phyloP scores from a whole-genome alignment of 2,329 filamentous ascomycete genomes.

The Calonectria crousiana region DNA sequence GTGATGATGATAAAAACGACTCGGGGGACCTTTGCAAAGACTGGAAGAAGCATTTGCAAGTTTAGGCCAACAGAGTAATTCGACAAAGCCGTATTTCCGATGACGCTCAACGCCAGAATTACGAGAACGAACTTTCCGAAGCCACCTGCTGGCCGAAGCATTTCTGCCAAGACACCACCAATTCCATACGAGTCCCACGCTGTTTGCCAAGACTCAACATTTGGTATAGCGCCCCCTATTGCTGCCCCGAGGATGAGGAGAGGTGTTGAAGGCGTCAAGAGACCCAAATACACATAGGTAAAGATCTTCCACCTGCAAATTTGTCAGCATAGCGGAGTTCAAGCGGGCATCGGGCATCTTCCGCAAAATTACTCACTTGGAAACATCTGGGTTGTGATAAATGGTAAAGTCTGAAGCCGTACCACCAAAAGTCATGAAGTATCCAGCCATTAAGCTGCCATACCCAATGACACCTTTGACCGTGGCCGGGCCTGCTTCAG shows the following conservation, averaged over 20 bases:
- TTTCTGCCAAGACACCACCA: conserved; percentile 48
- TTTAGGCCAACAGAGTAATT: conserved; percentile 55
- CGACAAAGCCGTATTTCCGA: conserved; percentile 54
- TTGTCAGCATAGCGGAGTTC: conserved; percentile 47
- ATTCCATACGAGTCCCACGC: conserved; percentile 46
- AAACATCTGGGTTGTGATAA: conserved; percentile 55
- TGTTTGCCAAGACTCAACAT: conserved; percentile 45
- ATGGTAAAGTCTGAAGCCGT: conserved; percentile 69
- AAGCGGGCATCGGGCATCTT: conserved; percentile 36
- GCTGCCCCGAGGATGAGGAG: conserved; percentile 55
- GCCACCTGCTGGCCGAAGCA: conserved; percentile 46
- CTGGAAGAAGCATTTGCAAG: conserved; percentile 57
- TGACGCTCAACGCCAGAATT: conserved; percentile 47
- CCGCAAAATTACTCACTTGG: conserved; percentile 32
- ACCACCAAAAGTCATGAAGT: conserved; percentile 67
- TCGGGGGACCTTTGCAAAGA: conserved; percentile 55
- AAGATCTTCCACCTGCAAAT: conserved; percentile 36
- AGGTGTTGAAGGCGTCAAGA: conserved; percentile 53
- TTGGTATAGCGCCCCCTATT: conserved; percentile 51
- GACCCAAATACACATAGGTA: conserved; percentile 60
- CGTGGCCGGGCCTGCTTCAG: conserved; percentile 52
- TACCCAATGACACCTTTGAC: conserved; percentile 57
- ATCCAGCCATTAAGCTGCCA: conserved; percentile 61
- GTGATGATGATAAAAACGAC: conserved; percentile 56
- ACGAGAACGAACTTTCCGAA: conserved; percentile 54